A percentile compares a stretch with the other conserved stretches of the same genome.
phyloP scores from a whole-genome alignment of 768 basidiomycete species.

The Cyclocybe cylindracea region DNA sequence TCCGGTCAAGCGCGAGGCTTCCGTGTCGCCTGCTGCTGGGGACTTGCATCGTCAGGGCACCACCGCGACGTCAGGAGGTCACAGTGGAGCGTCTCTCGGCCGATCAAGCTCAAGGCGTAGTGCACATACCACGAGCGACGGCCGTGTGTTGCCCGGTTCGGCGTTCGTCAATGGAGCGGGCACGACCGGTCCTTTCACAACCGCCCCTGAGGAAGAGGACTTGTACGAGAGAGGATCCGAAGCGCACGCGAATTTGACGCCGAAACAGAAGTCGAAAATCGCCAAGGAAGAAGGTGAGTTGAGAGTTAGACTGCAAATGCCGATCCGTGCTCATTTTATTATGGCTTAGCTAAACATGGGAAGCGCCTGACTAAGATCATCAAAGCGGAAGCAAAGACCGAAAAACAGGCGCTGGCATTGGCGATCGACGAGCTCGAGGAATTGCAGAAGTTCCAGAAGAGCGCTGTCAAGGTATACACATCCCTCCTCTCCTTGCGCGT shows the following conservation, averaged over 20 bases:
- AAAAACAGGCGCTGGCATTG: constrained; percentile 59
- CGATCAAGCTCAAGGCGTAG: constrained; percentile 30
- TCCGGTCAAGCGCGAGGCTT: too few species aligned
- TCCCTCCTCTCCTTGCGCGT: neutral
- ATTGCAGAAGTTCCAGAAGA: constrained; percentile 71
- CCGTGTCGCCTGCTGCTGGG: too few species aligned
- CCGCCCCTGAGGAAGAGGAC: constrained; percentile 40
- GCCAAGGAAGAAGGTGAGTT: constrained; percentile 51
- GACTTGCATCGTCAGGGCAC: too few species aligned
- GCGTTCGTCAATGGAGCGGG: constrained; percentile 59
- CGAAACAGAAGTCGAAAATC: constrained; percentile 54
- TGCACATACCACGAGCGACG: constrained; percentile 34
- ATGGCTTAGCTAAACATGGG: constrained; percentile 51
- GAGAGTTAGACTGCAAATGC: neutral
- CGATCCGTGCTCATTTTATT: constrained; percentile 1
- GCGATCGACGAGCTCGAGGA: constrained; percentile 66
- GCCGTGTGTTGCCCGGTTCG: constrained; percentile 30
- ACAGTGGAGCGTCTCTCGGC: constrained; percentile 12
- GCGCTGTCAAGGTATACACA: constrained; percentile 53
- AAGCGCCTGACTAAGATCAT: constrained; percentile 70
- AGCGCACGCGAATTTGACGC: constrained; percentile 49
- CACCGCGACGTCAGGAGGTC: too few species aligned
- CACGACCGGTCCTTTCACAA: constrained; percentile 47
- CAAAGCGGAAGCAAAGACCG: constrained; percentile 65
- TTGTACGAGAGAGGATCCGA: constrained; percentile 40